These are phyloP conservation scores for Epicoccum sorghinum DNA, from an alignment of 2,329 filamentous ascomycete genomes.

Conservation along the genomic window DNA sequence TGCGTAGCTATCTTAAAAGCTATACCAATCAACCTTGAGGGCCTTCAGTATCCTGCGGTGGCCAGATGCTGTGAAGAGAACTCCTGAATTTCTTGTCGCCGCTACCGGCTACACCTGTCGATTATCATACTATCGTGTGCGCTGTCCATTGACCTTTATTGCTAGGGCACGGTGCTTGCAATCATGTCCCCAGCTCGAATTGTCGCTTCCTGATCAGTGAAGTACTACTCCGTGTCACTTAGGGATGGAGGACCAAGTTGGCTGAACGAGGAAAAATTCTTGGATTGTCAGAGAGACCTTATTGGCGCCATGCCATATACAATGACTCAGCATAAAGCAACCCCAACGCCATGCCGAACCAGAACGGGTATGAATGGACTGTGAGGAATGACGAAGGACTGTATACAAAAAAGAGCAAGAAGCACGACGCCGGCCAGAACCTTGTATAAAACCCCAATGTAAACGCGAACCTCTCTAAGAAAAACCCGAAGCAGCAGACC, in stretches of 20 bases:
- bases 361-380: neutral
- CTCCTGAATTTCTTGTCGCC: no score
- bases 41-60: no score
- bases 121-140: no score
- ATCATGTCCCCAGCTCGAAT: no score
- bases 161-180: no score
- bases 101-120: no score
- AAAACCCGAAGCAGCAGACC: constrained; percentile 25
- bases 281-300: neutral
- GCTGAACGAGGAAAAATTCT: neutral
- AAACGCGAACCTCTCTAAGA: neutral
- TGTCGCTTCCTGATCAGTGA: no score
- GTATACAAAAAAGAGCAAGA: neutral
- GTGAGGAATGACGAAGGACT: neutral
- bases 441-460: neutral
- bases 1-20: no score
- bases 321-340: neutral
- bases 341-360: neutral
- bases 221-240: no score
- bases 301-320: neutral
- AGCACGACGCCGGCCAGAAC: neutral
- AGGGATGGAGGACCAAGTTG: neutral
- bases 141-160: no score
- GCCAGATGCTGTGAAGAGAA: no score
- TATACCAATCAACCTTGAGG: no score